Conservation (phyloP, 345 rosid genomes). For the Odontarrhena argentea region DNA sequence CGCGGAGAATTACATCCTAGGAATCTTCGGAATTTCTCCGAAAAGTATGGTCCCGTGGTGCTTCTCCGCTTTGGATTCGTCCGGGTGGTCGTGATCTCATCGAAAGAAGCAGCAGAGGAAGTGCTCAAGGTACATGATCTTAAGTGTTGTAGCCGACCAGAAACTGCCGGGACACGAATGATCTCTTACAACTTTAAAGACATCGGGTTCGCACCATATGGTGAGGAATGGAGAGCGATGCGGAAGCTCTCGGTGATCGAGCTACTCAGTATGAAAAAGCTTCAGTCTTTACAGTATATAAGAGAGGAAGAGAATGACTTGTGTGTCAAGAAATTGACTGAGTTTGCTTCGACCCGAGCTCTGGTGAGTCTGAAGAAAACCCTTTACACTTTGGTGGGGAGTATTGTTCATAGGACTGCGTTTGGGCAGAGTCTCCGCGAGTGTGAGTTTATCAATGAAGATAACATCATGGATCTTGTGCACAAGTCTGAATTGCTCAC, state of each 20-base stretch:
- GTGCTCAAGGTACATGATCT: conserved; percentile 8
- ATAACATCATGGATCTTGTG: conserved; percentile 6
- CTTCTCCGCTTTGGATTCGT: not conserved
- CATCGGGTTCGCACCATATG: conserved; percentile 41
- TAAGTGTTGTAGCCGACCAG: conserved; percentile 21
- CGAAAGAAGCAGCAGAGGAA: conserved; percentile 11
- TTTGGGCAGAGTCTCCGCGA: conserved; percentile 34
- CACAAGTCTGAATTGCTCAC: not conserved
- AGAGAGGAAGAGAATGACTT: conserved; percentile 21
- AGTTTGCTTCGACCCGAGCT: not conserved
- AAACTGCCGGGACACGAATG: conserved; percentile 2
- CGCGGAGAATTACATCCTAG: not conserved
- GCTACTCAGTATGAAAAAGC: too few species aligned
- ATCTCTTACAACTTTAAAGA: conserved; percentile 37
- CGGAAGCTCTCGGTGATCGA: conserved; percentile 13
- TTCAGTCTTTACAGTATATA: not conserved
- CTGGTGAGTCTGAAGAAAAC: conserved; percentile 28
- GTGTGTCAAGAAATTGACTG: too few species aligned
- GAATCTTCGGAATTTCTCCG: not conserved
- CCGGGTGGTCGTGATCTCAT: conserved; percentile 8
- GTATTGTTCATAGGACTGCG: conserved; percentile 25
- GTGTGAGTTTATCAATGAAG: conserved; percentile 12
- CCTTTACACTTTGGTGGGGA: conserved; percentile 9
- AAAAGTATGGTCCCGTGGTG: not conserved
- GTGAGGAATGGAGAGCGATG: conserved; percentile 40